These are phyloP conservation scores for Ogataea paraovalis DNA, from an alignment of 805 yeast genomes.

Conservation along the genomic window DNA sequence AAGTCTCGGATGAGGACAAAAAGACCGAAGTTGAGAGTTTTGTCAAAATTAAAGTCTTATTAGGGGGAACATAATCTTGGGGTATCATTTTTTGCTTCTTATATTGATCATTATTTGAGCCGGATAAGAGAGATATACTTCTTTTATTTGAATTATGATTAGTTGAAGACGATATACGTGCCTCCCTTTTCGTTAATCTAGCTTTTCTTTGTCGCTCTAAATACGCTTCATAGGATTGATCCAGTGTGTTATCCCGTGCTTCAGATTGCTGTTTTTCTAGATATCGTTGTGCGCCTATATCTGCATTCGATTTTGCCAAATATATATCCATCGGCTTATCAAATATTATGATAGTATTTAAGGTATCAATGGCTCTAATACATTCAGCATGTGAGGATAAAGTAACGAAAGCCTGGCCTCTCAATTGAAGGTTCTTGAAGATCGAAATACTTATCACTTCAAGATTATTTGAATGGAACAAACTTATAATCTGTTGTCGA, in stretches of 20 bases:
- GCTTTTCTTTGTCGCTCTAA: conserved; percentile 14
- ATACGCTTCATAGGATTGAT: conserved; percentile 22
- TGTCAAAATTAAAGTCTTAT: conserved; percentile 65
- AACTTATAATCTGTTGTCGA: conserved; percentile 36
- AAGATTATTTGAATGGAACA: conserved; percentile 50
- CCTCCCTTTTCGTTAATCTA: conserved; percentile 17
- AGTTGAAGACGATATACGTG: conserved; percentile 1
- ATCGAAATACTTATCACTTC: conserved; percentile 43
- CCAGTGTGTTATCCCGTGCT: conserved; percentile 6
- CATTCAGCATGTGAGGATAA: conserved; percentile 43
- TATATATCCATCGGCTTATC: conserved; percentile 46
- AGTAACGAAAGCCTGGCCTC: conserved; percentile 82
- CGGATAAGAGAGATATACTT: conserved; percentile 3
- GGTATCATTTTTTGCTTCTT: conserved; percentile 18
- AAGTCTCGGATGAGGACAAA: conserved; percentile 20
- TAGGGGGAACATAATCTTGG: conserved; percentile 45
- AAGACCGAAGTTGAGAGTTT: conserved; percentile 19
- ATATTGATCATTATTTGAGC: conserved; percentile 7
- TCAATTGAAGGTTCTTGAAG: conserved; percentile 56
- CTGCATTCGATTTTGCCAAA: conserved; percentile 43
- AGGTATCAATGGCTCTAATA: conserved; percentile 37
- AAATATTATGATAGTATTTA: conserved; percentile 40
- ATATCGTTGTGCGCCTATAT: conserved; percentile 23
- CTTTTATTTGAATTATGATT: conserved; percentile 16
- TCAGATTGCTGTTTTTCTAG: conserved; percentile 4